Conservation (phyloP, 116 monocot species). For the Zostera marina region DNA sequence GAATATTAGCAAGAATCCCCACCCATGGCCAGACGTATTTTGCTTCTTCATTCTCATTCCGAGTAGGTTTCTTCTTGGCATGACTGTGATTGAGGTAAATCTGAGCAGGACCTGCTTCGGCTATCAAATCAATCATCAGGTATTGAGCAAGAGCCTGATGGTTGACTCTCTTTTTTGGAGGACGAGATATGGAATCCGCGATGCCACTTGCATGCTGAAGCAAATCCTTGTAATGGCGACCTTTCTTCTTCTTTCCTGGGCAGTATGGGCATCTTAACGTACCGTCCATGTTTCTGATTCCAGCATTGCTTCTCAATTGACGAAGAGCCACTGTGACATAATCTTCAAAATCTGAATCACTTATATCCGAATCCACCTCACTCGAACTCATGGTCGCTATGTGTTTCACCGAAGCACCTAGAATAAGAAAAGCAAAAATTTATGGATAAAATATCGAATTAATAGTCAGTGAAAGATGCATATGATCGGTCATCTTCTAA, state of each 20-base stretch:
- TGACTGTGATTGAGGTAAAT: neutral
- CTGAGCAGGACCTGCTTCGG: conserved; percentile 4
- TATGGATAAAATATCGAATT: neutral
- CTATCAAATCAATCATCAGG: conserved; percentile 16
- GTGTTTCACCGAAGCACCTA: neutral
- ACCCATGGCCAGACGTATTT: conserved; percentile 56
- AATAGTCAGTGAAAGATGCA: neutral
- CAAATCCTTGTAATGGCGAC: conserved; percentile 35
- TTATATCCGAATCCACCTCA: conserved; percentile 8
- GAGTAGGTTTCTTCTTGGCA: conserved; percentile 6
- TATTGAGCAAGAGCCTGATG: conserved; percentile 39
- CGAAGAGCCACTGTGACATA: conserved; percentile 8
- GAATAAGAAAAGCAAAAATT: neutral
- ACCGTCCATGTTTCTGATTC: conserved; percentile 12
- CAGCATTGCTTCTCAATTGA: conserved; percentile 12
- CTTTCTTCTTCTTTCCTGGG: conserved; percentile 33
- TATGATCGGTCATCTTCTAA: neutral
- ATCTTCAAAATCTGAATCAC: conserved; percentile 25
- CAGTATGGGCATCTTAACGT: conserved; percentile 41
- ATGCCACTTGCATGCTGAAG: conserved; percentile 70
- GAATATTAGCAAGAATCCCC: conserved; percentile 25
- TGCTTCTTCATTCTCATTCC: conserved; percentile 13
- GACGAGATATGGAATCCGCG: conserved; percentile 14
- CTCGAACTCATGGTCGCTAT: conserved; percentile 2
- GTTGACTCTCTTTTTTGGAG: conserved; percentile 18